A percentile compares a stretch with the other conserved stretches of the same genome.
These are phyloP conservation scores for Simmondsia chinensis DNA, from an alignment of 148 eudicot species.

Conservation along the genomic window DNA sequence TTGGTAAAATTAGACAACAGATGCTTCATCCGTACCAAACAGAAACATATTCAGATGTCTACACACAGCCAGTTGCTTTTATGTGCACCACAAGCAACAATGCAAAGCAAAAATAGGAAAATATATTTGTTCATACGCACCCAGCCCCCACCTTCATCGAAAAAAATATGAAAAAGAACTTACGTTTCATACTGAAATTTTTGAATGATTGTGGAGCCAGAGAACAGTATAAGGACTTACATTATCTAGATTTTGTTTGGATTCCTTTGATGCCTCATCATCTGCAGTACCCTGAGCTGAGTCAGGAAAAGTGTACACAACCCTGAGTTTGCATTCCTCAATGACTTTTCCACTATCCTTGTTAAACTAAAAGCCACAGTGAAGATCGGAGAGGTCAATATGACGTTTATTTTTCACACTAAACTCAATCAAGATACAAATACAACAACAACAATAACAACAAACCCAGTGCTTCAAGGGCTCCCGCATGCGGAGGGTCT, in stretches of 20 bases:
- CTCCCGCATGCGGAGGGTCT: too few species aligned
- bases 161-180: too few species aligned
- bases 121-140: too few species aligned
- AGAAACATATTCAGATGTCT: too few species aligned
- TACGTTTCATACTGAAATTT: too few species aligned
- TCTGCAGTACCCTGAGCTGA: slow-evolving; percentile 33
- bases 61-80: too few species aligned
- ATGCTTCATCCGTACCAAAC: too few species aligned
- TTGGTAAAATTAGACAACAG: too few species aligned
- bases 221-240: slow-evolving; percentile 34
- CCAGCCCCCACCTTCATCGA: too few species aligned
- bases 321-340: slow-evolving; percentile 78
- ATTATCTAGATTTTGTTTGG: slow-evolving; percentile 23
- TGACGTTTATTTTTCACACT: background rate
- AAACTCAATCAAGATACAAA: too few species aligned
- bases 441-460: too few species aligned
- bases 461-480: too few species aligned
- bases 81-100: background rate
- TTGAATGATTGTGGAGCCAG: background rate
- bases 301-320: slow-evolving; percentile 43
- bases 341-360: slow-evolving; percentile 66
- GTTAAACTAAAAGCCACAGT: slow-evolving; percentile 40
- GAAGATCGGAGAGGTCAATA: background rate
- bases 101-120: background rate
- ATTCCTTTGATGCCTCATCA: slow-evolving; percentile 23